Evolutionary conservation across 192 early-diverging fungal species (phyloP).

Genomic region (Polychytrium aggregatum): DNA sequence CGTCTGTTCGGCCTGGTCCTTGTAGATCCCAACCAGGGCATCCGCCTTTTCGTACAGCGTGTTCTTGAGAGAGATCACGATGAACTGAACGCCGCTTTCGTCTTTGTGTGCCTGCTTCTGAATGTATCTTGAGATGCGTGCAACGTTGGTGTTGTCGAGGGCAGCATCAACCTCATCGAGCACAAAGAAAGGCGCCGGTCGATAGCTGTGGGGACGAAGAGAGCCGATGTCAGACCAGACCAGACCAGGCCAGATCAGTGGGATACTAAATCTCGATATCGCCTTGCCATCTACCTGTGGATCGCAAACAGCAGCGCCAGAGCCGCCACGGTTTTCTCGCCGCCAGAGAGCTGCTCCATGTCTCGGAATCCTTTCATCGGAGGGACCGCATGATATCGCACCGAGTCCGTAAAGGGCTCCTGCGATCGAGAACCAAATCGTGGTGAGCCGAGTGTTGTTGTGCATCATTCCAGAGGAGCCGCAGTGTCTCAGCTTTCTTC

Average conservation of each 20-base stretch:
- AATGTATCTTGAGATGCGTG: constrained; percentile 84
- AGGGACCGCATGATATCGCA: constrained; percentile 99
- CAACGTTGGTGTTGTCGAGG: constrained; percentile 92
- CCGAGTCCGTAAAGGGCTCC: constrained; percentile 87
- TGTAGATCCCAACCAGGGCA: constrained; percentile 90
- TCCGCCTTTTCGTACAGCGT: constrained; percentile 88
- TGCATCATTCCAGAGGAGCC: not conserved
- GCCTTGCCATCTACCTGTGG: too few relatives aligned
- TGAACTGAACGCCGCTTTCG: constrained; percentile 85
- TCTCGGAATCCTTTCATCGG: constrained; percentile 98
- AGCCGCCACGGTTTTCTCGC: constrained; percentile 97
- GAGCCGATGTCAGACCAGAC: too few relatives aligned
- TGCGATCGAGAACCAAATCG: constrained; percentile 1
- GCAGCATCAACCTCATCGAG: constrained; percentile 99
- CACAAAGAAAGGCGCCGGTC: constrained; percentile 97
- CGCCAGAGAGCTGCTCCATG: constrained; percentile 97
- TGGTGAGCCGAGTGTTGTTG: not conserved
- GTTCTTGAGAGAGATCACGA: constrained; percentile 94
- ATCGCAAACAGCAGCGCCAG: constrained; percentile 95
- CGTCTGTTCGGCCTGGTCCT: constrained; percentile 75
- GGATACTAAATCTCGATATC: too few relatives aligned
- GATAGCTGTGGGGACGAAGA: constrained; percentile 69
- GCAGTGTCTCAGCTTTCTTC: too few relatives aligned
- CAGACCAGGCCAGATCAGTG: too few relatives aligned
- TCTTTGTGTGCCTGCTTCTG: constrained; percentile 47